A percentile compares a stretch with the other conserved stretches of the same genome.
Evolutionary conservation across 495 filamentous ascomycete genomes (phyloP).

Genomic region (Talaromyces thailandensis): DNA sequence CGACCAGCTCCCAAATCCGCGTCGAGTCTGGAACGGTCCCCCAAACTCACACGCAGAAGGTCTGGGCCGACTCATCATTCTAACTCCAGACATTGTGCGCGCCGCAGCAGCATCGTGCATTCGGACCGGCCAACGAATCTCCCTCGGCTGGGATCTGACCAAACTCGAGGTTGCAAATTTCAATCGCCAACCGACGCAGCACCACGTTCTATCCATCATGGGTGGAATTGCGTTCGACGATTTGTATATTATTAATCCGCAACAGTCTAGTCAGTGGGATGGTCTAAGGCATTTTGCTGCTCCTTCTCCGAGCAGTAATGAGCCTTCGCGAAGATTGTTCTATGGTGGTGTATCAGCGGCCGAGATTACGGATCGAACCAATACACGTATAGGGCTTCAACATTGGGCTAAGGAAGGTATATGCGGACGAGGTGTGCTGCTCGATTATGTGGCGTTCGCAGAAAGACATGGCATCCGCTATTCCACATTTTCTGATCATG

Average conservation of each 20-base stretch:
- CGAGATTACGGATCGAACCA: conserved; percentile 42
- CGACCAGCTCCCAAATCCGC: conserved; percentile 32
- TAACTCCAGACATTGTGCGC: conserved; percentile 31
- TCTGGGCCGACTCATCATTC: conserved; percentile 29
- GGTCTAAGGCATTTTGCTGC: conserved; percentile 45
- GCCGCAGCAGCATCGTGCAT: conserved; percentile 26
- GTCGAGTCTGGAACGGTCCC: conserved; percentile 31
- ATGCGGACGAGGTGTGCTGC: conserved; percentile 43
- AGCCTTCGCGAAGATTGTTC: conserved; percentile 26
- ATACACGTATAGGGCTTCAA: conserved; percentile 38
- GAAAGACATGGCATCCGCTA: conserved; percentile 26
- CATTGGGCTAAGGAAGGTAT: conserved; percentile 38
- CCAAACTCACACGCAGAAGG: conserved; percentile 35
- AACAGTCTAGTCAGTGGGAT: conserved; percentile 67
- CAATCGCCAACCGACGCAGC: conserved; percentile 29
- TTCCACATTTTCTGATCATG: conserved; percentile 27
- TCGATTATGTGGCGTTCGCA: conserved; percentile 46
- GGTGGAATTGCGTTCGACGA: conserved; percentile 48
- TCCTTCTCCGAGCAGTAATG: conserved; percentile 14
- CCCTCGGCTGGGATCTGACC: conserved; percentile 35
- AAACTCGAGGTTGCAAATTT: conserved; percentile 37
- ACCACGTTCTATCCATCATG: conserved; percentile 31
- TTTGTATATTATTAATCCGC: conserved; percentile 59
- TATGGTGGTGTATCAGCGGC: conserved; percentile 38
- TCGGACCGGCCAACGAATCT: conserved; percentile 27